phyloP scores from a whole-genome alignment of 257 asterid species.

The Solanum tarijense region DNA sequence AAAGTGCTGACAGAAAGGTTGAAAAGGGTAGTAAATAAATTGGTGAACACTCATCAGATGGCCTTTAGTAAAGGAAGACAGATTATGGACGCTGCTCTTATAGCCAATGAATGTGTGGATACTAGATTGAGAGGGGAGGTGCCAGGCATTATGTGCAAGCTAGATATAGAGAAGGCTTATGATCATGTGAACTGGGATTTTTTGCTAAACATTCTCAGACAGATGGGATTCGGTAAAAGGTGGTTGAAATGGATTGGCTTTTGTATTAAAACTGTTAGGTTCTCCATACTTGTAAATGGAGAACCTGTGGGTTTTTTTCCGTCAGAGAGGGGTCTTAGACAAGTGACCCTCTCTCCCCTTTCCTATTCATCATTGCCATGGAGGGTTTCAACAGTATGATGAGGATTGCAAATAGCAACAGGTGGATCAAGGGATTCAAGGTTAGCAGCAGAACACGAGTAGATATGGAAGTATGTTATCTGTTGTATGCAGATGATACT shows the following conservation, averaged over 20 bases:
- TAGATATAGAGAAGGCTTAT: neutral
- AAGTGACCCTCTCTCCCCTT: neutral
- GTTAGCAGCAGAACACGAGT: neutral
- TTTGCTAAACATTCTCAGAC: neutral
- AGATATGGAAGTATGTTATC: neutral
- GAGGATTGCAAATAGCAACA: neutral
- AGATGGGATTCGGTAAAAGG: neutral
- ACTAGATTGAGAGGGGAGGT: neutral
- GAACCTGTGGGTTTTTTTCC: neutral
- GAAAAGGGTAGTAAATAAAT: neutral
- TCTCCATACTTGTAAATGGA: neutral
- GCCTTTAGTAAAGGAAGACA: neutral
- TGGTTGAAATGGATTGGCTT: neutral
- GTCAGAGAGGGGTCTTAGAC: neutral
- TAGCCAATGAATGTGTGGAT: neutral
- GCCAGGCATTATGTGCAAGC: neutral
- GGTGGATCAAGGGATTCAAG: neutral
- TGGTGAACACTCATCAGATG: neutral
- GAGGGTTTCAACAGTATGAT: neutral
- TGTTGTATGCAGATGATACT: neutral
- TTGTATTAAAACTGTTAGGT: neutral
- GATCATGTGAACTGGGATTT: neutral
- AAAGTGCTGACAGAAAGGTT: neutral
- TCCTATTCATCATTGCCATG: neutral
- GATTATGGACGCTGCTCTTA: neutral